Conservation (phyloP, 306 rosid species). For the Vigna radiata region DNA sequence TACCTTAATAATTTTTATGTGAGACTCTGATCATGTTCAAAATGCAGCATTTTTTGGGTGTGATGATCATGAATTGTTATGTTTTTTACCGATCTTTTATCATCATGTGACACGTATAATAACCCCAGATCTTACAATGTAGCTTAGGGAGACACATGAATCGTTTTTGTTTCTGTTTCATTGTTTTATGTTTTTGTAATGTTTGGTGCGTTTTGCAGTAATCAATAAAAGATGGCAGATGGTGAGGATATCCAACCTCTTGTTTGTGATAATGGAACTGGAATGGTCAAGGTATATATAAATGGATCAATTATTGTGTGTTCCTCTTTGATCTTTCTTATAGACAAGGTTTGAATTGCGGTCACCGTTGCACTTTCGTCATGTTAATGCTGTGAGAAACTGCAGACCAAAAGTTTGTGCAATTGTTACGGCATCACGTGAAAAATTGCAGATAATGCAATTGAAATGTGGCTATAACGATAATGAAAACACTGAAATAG, state of each 20-base stretch:
- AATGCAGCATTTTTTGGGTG: conserved; percentile 10
- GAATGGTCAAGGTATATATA: conserved; percentile 92
- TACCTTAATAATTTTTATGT: conserved; percentile 7
- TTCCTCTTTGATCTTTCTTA: conserved; percentile 13
- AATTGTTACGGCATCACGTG: too few relatives aligned
- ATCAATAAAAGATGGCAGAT: conserved; percentile 71
- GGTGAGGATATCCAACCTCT: conserved; percentile 95
- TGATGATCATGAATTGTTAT: conserved; percentile 18
- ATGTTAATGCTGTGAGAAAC: background rate
- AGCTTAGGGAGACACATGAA: conserved; percentile 8
- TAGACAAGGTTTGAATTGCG: background rate
- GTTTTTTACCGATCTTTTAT: conserved; percentile 23
- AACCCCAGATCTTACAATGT: conserved; percentile 22
- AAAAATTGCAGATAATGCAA: too few relatives aligned
- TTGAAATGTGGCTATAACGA: background rate
- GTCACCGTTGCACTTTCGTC: background rate
- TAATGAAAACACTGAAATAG: background rate
- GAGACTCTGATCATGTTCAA: conserved; percentile 16
- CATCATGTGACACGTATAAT: background rate
- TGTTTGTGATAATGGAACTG: conserved; percentile 97
- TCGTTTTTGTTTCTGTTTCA: background rate
- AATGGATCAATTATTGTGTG: conserved; percentile 43
- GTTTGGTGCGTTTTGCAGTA: conserved; percentile 48
- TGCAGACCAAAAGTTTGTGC: background rate
- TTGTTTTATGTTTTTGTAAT: background rate